Conservation (phyloP, 2,329 filamentous ascomycete species). For the Diaporthe sp. region DNA sequence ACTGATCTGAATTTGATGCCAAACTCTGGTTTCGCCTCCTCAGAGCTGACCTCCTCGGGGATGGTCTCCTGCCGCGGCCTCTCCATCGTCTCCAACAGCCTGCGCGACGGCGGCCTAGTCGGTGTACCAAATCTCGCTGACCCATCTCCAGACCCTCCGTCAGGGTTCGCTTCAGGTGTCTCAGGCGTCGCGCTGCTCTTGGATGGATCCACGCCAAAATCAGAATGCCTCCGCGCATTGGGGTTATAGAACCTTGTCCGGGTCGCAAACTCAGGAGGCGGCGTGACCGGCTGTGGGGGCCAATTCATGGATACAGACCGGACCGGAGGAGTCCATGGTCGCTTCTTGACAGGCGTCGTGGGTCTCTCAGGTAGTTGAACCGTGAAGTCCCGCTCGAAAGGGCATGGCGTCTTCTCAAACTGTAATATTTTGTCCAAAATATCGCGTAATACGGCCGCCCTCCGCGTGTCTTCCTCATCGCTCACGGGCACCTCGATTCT, state of each 20-base stretch:
- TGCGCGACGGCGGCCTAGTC: conserved; percentile 8
- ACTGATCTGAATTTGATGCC: conserved; percentile 28
- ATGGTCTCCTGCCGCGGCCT: conserved; percentile 12
- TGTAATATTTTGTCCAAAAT: conserved; percentile 80
- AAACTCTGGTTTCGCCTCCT: neutral
- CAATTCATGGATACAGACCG: conserved; percentile 45
- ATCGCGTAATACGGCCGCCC: conserved; percentile 75
- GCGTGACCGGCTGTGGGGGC: conserved; percentile 44
- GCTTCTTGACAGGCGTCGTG: conserved; percentile 73
- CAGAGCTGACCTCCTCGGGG: neutral
- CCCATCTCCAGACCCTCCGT: neutral
- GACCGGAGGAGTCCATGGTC: conserved; percentile 73
- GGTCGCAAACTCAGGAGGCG: conserved; percentile 39
- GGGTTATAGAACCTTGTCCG: conserved; percentile 39
- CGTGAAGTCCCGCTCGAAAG: conserved; percentile 83
- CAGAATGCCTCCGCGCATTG: conserved; percentile 35
- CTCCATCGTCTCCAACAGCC: conserved; percentile 23
- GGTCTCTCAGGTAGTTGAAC: conserved; percentile 79
- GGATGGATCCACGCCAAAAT: conserved; percentile 32
- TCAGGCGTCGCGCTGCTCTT: conserved; percentile 12
- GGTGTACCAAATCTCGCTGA: neutral
- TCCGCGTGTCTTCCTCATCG: conserved; percentile 71
- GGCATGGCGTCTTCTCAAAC: conserved; percentile 90
- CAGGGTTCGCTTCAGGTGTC: conserved; percentile 24
- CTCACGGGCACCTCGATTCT: conserved; percentile 85